Conservation (phyloP, 2,329 filamentous ascomycete species). For the Aquanectria penicillioides region DNA sequence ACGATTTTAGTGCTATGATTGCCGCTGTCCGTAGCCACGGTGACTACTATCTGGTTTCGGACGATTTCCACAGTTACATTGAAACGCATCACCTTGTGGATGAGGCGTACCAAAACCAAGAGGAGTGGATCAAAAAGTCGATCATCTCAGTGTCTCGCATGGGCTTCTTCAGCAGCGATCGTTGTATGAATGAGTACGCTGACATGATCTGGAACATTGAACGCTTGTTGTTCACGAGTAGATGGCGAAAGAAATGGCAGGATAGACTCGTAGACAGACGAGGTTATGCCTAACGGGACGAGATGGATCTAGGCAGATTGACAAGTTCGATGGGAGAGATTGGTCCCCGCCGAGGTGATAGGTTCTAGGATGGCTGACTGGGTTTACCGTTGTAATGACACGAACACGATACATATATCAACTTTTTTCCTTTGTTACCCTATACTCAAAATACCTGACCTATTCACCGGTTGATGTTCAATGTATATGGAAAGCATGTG, state of each 20-base stretch:
- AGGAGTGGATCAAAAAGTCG: constrained; percentile 90
- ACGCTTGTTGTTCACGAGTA: constrained; percentile 64
- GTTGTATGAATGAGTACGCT: constrained; percentile 97
- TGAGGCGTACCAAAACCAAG: constrained; percentile 89
- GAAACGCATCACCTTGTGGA: constrained; percentile 92
- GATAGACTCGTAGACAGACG: constrained; percentile 26
- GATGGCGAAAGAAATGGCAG: constrained; percentile 20
- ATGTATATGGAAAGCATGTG: too few relatives aligned
- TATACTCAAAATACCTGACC: neutral
- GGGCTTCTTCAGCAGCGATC: constrained; percentile 97
- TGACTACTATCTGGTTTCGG: constrained; percentile 97
- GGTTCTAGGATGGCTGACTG: neutral
- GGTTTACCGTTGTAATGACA: constrained; percentile 29
- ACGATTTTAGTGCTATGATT: constrained; percentile 84
- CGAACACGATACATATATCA: constrained; percentile 17
- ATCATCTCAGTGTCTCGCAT: constrained; percentile 91
- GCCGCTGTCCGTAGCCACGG: constrained; percentile 90
- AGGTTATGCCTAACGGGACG: constrained; percentile 10
- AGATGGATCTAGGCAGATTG: constrained; percentile 28
- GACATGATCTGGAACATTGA: constrained; percentile 98
- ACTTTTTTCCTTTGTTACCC: neutral
- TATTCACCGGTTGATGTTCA: too few relatives aligned
- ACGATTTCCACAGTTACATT: constrained; percentile 96
- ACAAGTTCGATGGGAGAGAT: neutral
- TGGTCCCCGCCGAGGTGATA: neutral